Evolutionary conservation across 495 filamentous ascomycete genomes (phyloP).

Genomic region (Talaromyces stipitatus): DNA sequence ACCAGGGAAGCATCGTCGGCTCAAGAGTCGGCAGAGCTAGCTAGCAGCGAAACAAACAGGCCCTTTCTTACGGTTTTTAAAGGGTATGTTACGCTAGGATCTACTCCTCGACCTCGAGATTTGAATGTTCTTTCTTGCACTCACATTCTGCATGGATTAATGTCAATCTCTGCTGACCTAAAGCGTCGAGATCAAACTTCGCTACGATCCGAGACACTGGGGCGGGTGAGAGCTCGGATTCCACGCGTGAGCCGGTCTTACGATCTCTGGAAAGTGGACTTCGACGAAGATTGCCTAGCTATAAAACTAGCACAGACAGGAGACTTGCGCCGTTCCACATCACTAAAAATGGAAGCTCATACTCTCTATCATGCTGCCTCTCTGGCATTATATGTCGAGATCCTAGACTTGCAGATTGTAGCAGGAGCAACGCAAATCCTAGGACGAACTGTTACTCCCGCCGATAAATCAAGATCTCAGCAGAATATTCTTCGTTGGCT

Average conservation of each 20-base stretch:
- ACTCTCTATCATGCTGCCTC: constrained; percentile 45
- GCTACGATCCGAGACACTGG: constrained; percentile 26
- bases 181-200: constrained; percentile 49
- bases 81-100: constrained; percentile 37
- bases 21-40: constrained; percentile 33
- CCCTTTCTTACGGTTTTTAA: constrained; percentile 42
- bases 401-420: constrained; percentile 48
- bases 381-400: constrained; percentile 41
- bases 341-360: constrained; percentile 31
- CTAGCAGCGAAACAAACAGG: constrained; percentile 16
- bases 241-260: constrained; percentile 41
- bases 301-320: constrained; percentile 23
- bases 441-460: constrained; percentile 32
- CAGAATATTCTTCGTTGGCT: constrained; percentile 35
- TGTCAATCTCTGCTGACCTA: constrained; percentile 50
- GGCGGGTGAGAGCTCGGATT: constrained; percentile 38
- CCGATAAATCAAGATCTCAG: constrained; percentile 39
- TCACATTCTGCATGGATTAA: constrained; percentile 45
- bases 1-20: constrained; percentile 45
- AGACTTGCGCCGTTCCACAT: constrained; percentile 27
- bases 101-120: constrained; percentile 20
- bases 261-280: constrained; percentile 46
- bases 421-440: constrained; percentile 47
- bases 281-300: constrained; percentile 35
- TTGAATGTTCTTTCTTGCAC: constrained; percentile 41